Percentiles rank a stretch among this genome's conserved stretches.
Conservation (phyloP, 2,329 filamentous ascomycete genomes). For the Cyanodermella asteris region DNA sequence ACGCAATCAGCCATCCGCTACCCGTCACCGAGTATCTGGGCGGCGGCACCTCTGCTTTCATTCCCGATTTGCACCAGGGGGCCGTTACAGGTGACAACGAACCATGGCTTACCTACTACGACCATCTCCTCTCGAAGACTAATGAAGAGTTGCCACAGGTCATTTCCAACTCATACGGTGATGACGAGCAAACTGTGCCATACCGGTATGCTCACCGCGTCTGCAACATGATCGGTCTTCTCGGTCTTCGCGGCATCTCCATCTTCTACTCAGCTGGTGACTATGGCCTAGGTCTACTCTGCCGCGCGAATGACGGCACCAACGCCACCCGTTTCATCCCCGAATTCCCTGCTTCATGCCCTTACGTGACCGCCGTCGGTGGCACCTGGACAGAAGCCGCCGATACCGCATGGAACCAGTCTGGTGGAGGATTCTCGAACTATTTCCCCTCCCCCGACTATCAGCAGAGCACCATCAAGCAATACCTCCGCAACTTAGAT, state of each 20-base stretch:
- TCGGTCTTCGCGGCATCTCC: slow-evolving; percentile 43
- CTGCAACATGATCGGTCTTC: slow-evolving; percentile 40
- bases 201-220: slow-evolving; percentile 35
- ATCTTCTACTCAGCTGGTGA: slow-evolving; percentile 46
- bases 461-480: slow-evolving; percentile 5
- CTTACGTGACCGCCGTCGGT: slow-evolving; percentile 41
- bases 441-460: slow-evolving; percentile 5
- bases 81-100: slow-evolving; percentile 23
- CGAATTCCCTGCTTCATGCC: slow-evolving; percentile 35
- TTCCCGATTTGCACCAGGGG: slow-evolving; percentile 27
- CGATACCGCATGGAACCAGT: slow-evolving; percentile 21
- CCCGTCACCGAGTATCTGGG: slow-evolving; percentile 28
- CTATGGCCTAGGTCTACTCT: slow-evolving; percentile 32
- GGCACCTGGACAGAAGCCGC: slow-evolving; percentile 36
- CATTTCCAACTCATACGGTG: slow-evolving; percentile 48
- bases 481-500: too few species aligned
- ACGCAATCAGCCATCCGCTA: slow-evolving; percentile 21
- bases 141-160: slow-evolving; percentile 37
- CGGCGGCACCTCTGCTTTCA: slow-evolving; percentile 29
- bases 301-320: slow-evolving; percentile 32
- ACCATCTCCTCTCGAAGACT: slow-evolving; percentile 33
- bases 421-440: slow-evolving; percentile 6
- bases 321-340: slow-evolving; percentile 30
- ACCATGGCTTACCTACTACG: slow-evolving; percentile 40
- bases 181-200: slow-evolving; percentile 41